Conservation (phyloP, 78 protist genomes). For the Speleostelium caveatum region DNA sequence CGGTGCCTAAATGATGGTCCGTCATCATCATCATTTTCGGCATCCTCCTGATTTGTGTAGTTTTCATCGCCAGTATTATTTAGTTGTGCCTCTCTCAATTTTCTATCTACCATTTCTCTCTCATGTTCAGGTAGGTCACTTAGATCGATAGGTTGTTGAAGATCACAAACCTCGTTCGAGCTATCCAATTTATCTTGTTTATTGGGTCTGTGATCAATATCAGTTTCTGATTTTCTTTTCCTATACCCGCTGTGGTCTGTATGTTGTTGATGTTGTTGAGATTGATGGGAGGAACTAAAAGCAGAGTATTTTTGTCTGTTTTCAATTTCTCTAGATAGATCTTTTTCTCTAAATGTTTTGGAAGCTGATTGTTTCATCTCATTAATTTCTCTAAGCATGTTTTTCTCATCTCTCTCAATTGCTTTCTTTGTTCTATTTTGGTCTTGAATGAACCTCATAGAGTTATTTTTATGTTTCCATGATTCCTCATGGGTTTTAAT, state of each 20-base stretch:
- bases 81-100: neutral
- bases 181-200: neutral
- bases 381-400: slow-evolving; percentile 16
- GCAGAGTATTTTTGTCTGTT: too few species aligned
- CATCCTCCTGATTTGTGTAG: neutral
- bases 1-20: neutral
- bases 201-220: neutral
- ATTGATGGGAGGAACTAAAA: too few species aligned
- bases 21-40: neutral
- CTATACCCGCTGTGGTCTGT: neutral
- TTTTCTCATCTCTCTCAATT: slow-evolving; percentile 17
- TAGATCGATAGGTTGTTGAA: neutral
- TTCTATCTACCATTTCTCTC: neutral
- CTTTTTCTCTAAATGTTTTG: slow-evolving; percentile 24
- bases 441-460: neutral
- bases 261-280: slow-evolving; percentile 7
- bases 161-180: neutral
- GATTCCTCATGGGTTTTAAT: slow-evolving; percentile 57
- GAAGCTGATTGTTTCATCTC: slow-evolving; percentile 7
- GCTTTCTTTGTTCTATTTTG: slow-evolving; percentile 25
- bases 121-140: neutral
- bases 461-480: slow-evolving; percentile 47
- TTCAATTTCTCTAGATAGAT: neutral
- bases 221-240: neutral
- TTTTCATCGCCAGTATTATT: neutral